Conservation (phyloP, 2,329 filamentous ascomycete species). For the Arthrobotrys sphaeroides region DNA sequence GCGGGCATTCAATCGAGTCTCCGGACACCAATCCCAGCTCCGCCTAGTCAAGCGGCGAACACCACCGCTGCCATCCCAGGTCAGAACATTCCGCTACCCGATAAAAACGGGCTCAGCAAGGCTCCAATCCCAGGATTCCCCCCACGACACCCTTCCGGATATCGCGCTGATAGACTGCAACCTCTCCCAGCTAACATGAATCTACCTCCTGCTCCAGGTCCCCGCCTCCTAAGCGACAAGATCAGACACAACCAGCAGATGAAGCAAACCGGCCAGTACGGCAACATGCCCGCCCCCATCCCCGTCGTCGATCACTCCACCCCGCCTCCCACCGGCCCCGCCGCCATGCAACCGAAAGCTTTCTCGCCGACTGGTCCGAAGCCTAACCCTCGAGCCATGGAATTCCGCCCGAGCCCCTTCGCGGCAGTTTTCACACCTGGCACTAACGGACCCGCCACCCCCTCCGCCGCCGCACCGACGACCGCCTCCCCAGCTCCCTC, state of each 20-base stretch:
- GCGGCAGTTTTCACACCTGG: conserved; percentile 56
- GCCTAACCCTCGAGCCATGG: conserved; percentile 80
- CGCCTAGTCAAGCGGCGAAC: conserved; percentile 40
- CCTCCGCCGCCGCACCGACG: not conserved
- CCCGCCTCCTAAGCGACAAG: conserved; percentile 63
- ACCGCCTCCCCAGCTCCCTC: conserved; percentile 67
- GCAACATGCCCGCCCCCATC: conserved; percentile 65
- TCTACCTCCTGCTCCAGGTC: conserved; percentile 30
- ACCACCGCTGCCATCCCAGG: not conserved
- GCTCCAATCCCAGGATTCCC: conserved; percentile 43
- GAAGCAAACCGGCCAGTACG: conserved; percentile 62
- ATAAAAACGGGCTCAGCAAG: conserved; percentile 51
- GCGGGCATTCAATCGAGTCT: conserved; percentile 36
- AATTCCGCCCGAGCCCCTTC: conserved; percentile 75
- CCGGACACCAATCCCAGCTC: conserved; percentile 41
- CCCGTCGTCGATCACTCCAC: conserved; percentile 69
- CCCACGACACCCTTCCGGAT: conserved; percentile 49
- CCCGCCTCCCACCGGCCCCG: conserved; percentile 77
- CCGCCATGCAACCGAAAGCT: conserved; percentile 59
- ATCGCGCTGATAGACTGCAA: conserved; percentile 43
- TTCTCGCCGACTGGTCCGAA: conserved; percentile 66
- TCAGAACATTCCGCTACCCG: conserved; percentile 33
- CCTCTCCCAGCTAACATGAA: conserved; percentile 50
- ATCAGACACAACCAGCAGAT: conserved; percentile 64
- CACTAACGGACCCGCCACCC: conserved; percentile 54